A percentile compares a stretch with the other conserved stretches of the same genome.
phyloP scores from a whole-genome alignment of 257 asterid species.

The Perilla frutescens region DNA sequence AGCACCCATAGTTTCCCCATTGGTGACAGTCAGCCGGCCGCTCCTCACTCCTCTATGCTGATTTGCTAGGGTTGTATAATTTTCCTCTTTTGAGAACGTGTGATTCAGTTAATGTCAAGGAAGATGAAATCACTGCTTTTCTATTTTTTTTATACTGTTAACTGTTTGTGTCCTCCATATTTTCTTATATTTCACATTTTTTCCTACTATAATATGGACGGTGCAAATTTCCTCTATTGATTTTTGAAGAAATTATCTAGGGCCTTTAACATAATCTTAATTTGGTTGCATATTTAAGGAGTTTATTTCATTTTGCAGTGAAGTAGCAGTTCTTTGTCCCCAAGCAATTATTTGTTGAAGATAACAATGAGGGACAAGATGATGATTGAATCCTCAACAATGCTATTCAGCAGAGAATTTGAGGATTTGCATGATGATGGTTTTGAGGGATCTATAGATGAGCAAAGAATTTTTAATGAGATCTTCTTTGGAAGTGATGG shows the following conservation, averaged over 20 bases:
- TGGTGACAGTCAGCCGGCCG: neutral
- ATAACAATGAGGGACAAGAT: conserved; percentile 37
- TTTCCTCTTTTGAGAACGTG: conserved; percentile 24
- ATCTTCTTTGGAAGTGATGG: conserved; percentile 59
- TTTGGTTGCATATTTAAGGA: conserved; percentile 9
- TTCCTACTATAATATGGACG: conserved; percentile 1
- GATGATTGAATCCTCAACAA: conserved; percentile 44
- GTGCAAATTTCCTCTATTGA: neutral
- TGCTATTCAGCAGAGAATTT: conserved; percentile 61
- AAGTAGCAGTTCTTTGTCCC: conserved; percentile 35
- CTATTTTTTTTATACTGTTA: too few species aligned
- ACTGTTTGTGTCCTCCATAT: neutral
- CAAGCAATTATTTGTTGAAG: conserved; percentile 23
- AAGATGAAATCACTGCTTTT: conserved; percentile 1
- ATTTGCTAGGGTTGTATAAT: conserved; percentile 5
- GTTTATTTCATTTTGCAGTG: conserved; percentile 38
- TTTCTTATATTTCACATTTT: conserved; percentile 3
- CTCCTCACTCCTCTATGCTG: neutral
- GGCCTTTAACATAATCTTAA: conserved; percentile 5
- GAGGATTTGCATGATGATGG: conserved; percentile 67
- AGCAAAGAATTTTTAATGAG: conserved; percentile 62
- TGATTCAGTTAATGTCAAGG: conserved; percentile 6
- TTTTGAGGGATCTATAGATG: conserved; percentile 69
- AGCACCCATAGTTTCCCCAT: neutral
- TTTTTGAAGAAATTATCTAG: conserved; percentile 13